Evolutionary conservation across 1,284 basidiomycete genomes (phyloP).

Genomic region (Xanthoconium separans): DNA sequence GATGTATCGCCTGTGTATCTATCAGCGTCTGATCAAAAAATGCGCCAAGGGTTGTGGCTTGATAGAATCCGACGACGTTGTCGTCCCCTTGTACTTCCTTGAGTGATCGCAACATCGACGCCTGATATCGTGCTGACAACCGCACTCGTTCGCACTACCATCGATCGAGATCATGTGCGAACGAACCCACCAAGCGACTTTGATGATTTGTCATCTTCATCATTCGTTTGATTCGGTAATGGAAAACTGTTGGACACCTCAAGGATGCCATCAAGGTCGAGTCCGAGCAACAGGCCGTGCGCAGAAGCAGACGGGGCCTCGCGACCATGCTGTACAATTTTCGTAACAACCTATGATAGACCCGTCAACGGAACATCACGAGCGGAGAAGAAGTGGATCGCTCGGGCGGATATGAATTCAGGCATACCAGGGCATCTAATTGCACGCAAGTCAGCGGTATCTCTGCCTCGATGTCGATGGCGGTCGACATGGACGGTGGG

Average conservation of each 20-base stretch:
- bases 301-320: conserved; percentile 67
- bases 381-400: conserved; percentile 3
- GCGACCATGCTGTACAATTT: conserved; percentile 87
- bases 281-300: conserved; percentile 84
- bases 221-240: conserved; percentile 64
- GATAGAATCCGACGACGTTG: conserved; percentile 96
- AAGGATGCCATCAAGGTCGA: conserved; percentile 89
- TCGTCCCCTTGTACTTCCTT: conserved; percentile 94
- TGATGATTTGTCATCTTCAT: conserved; percentile 76
- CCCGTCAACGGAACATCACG: conserved; percentile 14
- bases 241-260: conserved; percentile 94
- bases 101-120: conserved; percentile 82
- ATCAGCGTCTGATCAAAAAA: conserved; percentile 90
- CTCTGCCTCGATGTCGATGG: conserved; percentile 87
- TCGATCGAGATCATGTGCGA: conserved; percentile 5
- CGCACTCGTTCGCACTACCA: conserved; percentile 2
- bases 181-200: conserved; percentile 64
- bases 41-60: conserved; percentile 86
- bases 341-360: conserved; percentile 74
- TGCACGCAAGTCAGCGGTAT: conserved; percentile 78
- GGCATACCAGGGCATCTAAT: conserved; percentile 80
- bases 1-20: conserved; percentile 84
- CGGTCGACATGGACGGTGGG: conserved; percentile 85
- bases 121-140: conserved; percentile 73
- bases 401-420: conserved; percentile 10